Evolutionary conservation across 768 basidiomycete species (phyloP), one percentile per base, ranked within the genome.

Genomic region (Russula ochroleuca): DNA sequence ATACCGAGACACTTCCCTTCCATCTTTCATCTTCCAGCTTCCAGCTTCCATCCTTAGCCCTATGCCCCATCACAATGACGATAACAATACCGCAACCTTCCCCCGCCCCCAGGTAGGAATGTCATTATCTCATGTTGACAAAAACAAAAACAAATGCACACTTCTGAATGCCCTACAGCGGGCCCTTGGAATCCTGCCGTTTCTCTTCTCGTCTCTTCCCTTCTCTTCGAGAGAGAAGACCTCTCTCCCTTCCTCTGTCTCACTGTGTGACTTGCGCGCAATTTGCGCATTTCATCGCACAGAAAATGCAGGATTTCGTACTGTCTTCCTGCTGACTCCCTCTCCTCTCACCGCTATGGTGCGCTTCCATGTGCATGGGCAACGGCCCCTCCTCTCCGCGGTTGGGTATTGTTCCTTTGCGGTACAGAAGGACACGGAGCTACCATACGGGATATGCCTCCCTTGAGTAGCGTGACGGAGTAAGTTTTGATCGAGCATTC

Each of bases 1-100:
- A 19, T 47, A 2, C 45, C 45, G 21, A 7, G 7, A 25, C 53
- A 17, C 54, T 31, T 41, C 54, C 17, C 38, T 55, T 55, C 53
- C 48, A 48, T 43, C 40, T 9, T n/a, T 8, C 19, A 48, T 15
- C 47, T 48, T 25, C 14, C 50, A 19, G 28, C 33, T 33, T 33
- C 33, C 33, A 14, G n/a, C 51, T 52, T 52, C 52, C 54, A 55
- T 55, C 54, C 54, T 28, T 41, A 28, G 19, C n/a, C 33, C 51
- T 7, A 9, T 9, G 17, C 7, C 51, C 37, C 37, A 40, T 54
- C 37, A 37, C n/a, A 40, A 19, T 21, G 23, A 25, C 10, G 48
- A 49, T 2, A 9, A 53, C 33, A 53, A 6, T 11, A 11, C 3
- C 35, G 6, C 35, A 51, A 7, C 8, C 2, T 28, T 28, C 28